Conservation (phyloP, 2,329 filamentous ascomycete species). For the Shiraia sp. region DNA sequence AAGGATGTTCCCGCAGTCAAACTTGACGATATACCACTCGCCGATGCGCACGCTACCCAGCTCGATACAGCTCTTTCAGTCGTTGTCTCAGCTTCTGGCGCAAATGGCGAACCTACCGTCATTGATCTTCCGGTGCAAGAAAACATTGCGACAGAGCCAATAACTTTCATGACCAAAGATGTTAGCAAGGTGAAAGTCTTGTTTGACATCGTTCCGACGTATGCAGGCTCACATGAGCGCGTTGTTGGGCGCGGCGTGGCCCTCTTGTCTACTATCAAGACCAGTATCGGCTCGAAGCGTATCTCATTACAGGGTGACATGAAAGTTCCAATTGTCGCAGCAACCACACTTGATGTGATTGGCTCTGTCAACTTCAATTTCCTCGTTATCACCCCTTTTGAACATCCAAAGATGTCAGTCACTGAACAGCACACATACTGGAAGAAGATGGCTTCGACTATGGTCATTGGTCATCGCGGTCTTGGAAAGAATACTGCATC, state of each 20-base stretch:
- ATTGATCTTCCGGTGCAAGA: constrained; percentile 94
- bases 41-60: constrained; percentile 87
- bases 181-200: constrained; percentile 80
- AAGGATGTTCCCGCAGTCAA: constrained; percentile 80
- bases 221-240: constrained; percentile 79
- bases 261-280: constrained; percentile 82
- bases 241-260: constrained; percentile 88
- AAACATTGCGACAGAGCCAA: constrained; percentile 89
- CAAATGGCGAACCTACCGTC: constrained; percentile 81
- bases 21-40: constrained; percentile 84
- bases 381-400: constrained; percentile 89
- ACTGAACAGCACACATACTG: constrained; percentile 92
- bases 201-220: constrained; percentile 95
- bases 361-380: constrained; percentile 98
- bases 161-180: constrained; percentile 83
- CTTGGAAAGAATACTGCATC: constrained; percentile 87
- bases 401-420: constrained; percentile 90
- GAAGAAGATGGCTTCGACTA: constrained; percentile 88
- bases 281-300: constrained; percentile 79
- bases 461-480: constrained; percentile 73
- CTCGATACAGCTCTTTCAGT: constrained; percentile 92
- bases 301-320: constrained; percentile 92
- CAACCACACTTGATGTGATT: constrained; percentile 82
- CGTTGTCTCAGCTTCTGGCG: constrained; percentile 83
- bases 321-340: constrained; percentile 86